Conservation (phyloP, 257 asterid species). For the Scutellaria baicalensis region DNA sequence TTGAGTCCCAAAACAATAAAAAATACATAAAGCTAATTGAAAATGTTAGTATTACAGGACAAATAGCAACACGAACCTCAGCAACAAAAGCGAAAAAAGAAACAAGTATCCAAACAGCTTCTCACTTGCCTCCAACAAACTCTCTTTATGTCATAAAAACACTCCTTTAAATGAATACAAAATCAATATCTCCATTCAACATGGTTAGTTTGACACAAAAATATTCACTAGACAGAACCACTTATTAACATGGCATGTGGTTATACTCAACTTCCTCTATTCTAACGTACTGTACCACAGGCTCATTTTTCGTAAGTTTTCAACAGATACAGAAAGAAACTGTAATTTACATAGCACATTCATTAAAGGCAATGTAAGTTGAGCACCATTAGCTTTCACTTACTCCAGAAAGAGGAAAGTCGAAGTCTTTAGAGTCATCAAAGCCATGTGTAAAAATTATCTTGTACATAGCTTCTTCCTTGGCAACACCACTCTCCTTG, state of each 20-base stretch:
- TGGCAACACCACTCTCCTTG: constrained; percentile 58
- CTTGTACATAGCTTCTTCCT: constrained; percentile 58
- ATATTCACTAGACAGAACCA: neutral
- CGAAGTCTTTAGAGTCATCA: constrained; percentile 55
- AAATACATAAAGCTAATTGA: too few relatives aligned
- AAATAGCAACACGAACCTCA: neutral
- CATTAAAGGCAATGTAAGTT: neutral
- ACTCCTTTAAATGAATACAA: neutral
- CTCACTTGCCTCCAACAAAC: neutral
- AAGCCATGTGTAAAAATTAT: constrained; percentile 59
- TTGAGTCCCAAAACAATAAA: too few relatives aligned
- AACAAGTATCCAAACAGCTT: neutral
- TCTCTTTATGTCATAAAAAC: neutral
- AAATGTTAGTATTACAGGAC: neutral
- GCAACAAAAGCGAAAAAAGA: constrained; percentile 2
- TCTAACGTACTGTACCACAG: neutral
- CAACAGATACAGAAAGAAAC: neutral
- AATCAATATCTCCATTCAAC: neutral
- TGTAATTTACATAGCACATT: neutral
- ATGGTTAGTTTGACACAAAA: neutral
- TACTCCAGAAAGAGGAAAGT: constrained; percentile 51
- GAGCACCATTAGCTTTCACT: constrained; percentile 9
- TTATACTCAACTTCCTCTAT: neutral
- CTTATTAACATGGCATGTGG: neutral
- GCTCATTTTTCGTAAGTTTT: neutral